These are phyloP conservation scores for Solanum hybrid DNA, from an alignment of 305 asterid genomes.

Conservation along the genomic window DNA sequence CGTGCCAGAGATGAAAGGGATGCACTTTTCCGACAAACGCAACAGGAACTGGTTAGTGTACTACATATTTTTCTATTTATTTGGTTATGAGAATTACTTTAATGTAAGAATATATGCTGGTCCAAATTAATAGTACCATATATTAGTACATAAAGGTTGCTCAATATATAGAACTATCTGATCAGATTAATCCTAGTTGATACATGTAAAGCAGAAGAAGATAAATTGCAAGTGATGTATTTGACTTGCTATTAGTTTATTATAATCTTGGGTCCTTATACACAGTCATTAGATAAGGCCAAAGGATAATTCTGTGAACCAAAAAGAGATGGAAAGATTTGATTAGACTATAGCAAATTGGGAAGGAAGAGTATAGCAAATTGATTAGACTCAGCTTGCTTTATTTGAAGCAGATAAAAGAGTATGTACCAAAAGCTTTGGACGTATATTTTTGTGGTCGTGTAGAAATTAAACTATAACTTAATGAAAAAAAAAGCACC, in stretches of 20 bases:
- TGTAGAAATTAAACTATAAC: background rate
- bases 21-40: constrained; percentile 47
- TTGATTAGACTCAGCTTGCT: background rate
- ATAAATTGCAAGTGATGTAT: background rate
- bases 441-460: background rate
- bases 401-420: background rate
- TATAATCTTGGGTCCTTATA: background rate
- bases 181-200: background rate
- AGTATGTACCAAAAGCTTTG: background rate
- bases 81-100: background rate
- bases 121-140: background rate
- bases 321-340: background rate
- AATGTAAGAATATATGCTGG: background rate
- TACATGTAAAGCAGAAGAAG: background rate
- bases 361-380: background rate
- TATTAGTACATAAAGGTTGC: background rate
- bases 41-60: constrained; percentile 56
- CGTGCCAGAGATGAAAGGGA: constrained; percentile 60
- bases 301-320: background rate
- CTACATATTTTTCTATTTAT: background rate
- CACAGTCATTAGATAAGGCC: background rate
- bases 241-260: background rate
- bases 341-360: too few species aligned
- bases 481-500: background rate
- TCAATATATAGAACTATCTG: background rate